A percentile compares a stretch with the other conserved stretches of the same genome.
These are phyloP conservation scores for Pseudogymnoascus sp. DNA, from an alignment of 2,329 filamentous ascomycete species.

Conservation along the genomic window DNA sequence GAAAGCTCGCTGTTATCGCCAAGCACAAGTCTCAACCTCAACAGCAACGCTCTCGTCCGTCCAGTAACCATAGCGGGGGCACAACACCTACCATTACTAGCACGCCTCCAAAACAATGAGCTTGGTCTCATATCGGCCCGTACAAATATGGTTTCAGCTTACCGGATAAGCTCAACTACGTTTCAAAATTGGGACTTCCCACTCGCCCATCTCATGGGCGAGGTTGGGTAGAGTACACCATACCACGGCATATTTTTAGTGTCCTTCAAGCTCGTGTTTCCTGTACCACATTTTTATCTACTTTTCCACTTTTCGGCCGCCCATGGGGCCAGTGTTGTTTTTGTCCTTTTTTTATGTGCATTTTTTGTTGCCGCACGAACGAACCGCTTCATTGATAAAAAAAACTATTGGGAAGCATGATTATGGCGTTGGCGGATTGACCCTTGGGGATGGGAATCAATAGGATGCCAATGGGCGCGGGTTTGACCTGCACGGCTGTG, in stretches of 20 bases:
- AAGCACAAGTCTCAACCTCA: conserved; percentile 31
- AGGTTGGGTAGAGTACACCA: background rate
- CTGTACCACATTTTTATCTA: background rate
- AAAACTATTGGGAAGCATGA: conserved; percentile 6
- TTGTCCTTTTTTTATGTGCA: background rate
- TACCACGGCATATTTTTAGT: background rate
- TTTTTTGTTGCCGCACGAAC: background rate
- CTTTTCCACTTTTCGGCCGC: background rate
- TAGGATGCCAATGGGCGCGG: conserved; percentile 5
- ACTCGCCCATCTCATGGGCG: background rate
- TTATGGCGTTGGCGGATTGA: conserved; percentile 2
- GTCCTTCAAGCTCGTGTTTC: background rate
- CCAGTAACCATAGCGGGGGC: conserved; percentile 25
- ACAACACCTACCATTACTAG: conserved; percentile 26
- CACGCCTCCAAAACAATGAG: conserved; percentile 20
- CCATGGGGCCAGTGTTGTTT: background rate
- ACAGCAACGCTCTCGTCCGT: conserved; percentile 21
- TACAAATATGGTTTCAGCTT: conserved; percentile 5
- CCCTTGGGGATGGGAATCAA: conserved; percentile 7
- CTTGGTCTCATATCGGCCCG: background rate
- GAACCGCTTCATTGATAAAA: background rate
- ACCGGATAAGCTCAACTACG: background rate
- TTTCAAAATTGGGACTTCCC: background rate
- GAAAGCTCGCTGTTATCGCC: conserved; percentile 54
- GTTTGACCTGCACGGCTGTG: background rate